These are phyloP conservation scores for sorghum (Sorghum bicolor) DNA, from an alignment of 176 grass and related monocot genomes.

Conservation along the genomic window Sorghum_bicolor_NCBIv3 NC_012879.2:2154501-2155000, in stretches of 20 bases:
- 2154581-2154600: constrained; percentile 40
- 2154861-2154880: background rate
- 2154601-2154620: constrained; percentile 84
- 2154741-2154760: background rate
- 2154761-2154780: background rate
- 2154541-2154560: background rate
- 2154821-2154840: background rate
- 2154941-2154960: too few species aligned
- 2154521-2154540: background rate
- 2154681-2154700: background rate
- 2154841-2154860: background rate
- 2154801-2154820: background rate
- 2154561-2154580: background rate
- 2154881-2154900: background rate
- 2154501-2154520: constrained; percentile 1
- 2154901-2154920: background rate
- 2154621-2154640: constrained; percentile 84
- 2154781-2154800: background rate
- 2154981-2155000: background rate
- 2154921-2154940: background rate
- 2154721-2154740: background rate
- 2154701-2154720: background rate
- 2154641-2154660: constrained; percentile 92
- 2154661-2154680: constrained; percentile 45
- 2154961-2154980: background rate